Base-by-base conservation (phyloP, 2,329 filamentous ascomycete species). In the Xenoacremonium recifei region DNA sequence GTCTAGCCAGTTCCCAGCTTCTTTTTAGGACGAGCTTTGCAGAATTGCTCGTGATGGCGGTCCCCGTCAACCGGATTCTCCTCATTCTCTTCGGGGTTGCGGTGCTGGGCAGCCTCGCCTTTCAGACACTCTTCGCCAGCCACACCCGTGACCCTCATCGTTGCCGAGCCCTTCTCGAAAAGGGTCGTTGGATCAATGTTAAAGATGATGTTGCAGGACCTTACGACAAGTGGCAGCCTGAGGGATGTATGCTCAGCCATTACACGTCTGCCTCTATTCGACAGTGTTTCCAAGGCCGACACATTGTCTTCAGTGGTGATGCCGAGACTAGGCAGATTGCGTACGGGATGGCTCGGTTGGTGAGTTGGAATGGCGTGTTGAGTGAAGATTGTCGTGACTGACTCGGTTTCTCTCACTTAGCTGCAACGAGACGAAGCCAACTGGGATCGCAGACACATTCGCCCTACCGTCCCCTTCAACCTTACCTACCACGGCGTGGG, bases 261-360 rank as follows among this genome's bases (percentile, higher is more conserved):
- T 84, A 84, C 61, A 67, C 70, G 7, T 55, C 61, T 5, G 57
- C 69, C n/a, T 75, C 80, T 27, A 69, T 84, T 30, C 61, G 66
- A 15, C 60, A 64, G 34, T 86, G 82, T 54, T 67, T 82, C 17
- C 62, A 63, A 3, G 64, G 68, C 12, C 72, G 71, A 6, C 71
- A 70, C 37, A 53, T 84, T n/a, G 67, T 82, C 13, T 80, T 85
- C 49, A 69, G 75, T 19, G 82, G 82, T 27, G 82, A 85, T 57
- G 77, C 77, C 2, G 77, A 74, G 1, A 72, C 75, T 6, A 73
- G 81, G 11, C 76, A 83, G 50, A 60, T 84, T 5, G 85, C 79
- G 58, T 83, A 78, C 73, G 76, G 77, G 6, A 51, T 58, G 37
- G 59, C 49, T 17, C 52, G 59, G n/a, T n/a, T 60, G 37, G 68